These are phyloP conservation scores for Pichia kluyveri DNA, from an alignment of 805 yeast species.

Conservation along the genomic window DNA sequence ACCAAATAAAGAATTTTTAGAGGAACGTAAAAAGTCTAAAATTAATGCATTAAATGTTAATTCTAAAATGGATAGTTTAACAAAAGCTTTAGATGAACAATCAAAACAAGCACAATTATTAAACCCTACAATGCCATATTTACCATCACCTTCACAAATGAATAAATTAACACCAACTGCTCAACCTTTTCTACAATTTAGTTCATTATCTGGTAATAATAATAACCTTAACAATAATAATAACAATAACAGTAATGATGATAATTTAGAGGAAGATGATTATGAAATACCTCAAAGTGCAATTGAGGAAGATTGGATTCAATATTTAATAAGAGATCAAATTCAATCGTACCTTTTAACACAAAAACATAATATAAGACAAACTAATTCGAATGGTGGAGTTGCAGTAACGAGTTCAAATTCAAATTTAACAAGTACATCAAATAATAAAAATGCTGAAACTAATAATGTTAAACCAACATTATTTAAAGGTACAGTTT, in stretches of 20 bases:
- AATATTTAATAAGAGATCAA: conserved; percentile 21
- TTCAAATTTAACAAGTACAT: not conserved
- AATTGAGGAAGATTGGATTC: conserved; percentile 28
- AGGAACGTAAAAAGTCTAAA: conserved; percentile 15
- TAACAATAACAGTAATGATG: not conserved
- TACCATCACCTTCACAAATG: conserved; percentile 6
- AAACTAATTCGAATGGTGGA: not conserved
- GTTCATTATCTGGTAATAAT: too few relatives aligned
- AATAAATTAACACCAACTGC: not conserved
- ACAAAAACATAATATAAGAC: not conserved
- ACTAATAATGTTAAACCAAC: conserved; percentile 12
- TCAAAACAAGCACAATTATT: conserved; percentile 18
- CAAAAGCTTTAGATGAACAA: conserved; percentile 25
- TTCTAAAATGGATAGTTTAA: conserved; percentile 24
- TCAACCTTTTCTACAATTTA: not conserved
- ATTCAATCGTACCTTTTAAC: conserved; percentile 7
- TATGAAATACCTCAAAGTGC: conserved; percentile 10
- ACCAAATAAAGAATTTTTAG: conserved; percentile 21
- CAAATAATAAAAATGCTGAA: not conserved
- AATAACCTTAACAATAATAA: too few relatives aligned
- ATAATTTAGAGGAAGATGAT: conserved; percentile 5
- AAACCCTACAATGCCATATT: conserved; percentile 15
- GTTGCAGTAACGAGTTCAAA: not conserved
- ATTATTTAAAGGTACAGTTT: conserved; percentile 19
- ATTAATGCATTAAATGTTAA: conserved; percentile 17